A percentile compares a stretch with the other conserved stretches of the same genome.
Conservation (phyloP, 176 grass and related monocot genomes). For the Sorghum bicolor region DNA sequence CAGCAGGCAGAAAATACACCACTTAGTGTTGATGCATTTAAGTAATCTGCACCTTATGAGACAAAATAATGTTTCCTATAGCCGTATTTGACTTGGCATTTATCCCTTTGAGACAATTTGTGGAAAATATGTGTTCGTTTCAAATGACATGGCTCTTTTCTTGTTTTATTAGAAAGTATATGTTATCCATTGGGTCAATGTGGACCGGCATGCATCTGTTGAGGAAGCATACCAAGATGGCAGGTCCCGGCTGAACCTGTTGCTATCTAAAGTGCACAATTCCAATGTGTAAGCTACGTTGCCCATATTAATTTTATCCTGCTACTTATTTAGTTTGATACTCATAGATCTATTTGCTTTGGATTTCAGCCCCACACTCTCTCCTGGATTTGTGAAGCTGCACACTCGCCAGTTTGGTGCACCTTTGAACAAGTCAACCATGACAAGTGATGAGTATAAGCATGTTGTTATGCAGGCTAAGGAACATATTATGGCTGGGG, state of each 20-base stretch:
- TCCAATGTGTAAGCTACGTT: slow-evolving; percentile 64
- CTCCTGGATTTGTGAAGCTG: slow-evolving; percentile 75
- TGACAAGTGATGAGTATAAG: slow-evolving; percentile 93
- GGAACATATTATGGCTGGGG: slow-evolving; percentile 78
- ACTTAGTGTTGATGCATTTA: not conserved
- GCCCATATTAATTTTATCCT: not conserved
- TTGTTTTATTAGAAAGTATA: slow-evolving; percentile 68
- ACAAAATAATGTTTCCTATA: not conserved
- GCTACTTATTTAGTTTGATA: not conserved
- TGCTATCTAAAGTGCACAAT: slow-evolving; percentile 81
- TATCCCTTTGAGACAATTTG: not conserved
- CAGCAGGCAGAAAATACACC: not conserved
- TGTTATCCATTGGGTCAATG: slow-evolving; percentile 81
- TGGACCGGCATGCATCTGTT: slow-evolving; percentile 59
- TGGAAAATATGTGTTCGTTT: not conserved
- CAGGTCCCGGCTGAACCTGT: slow-evolving; percentile 41
- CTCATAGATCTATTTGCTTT: slow-evolving; percentile 35
- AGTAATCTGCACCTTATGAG: not conserved
- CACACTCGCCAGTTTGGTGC: slow-evolving; percentile 62
- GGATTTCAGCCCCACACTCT: slow-evolving; percentile 54
- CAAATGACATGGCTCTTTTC: slow-evolving; percentile 13
- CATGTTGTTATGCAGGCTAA: slow-evolving; percentile 75
- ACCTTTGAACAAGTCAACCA: slow-evolving; percentile 64
- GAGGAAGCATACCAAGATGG: slow-evolving; percentile 75
- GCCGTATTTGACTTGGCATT: slow-evolving; percentile 6